Percentiles rank a stretch among this genome's conserved stretches.
phyloP scores from a whole-genome alignment of 345 rosid genomes.

The Abelmoschus esculentus region DNA sequence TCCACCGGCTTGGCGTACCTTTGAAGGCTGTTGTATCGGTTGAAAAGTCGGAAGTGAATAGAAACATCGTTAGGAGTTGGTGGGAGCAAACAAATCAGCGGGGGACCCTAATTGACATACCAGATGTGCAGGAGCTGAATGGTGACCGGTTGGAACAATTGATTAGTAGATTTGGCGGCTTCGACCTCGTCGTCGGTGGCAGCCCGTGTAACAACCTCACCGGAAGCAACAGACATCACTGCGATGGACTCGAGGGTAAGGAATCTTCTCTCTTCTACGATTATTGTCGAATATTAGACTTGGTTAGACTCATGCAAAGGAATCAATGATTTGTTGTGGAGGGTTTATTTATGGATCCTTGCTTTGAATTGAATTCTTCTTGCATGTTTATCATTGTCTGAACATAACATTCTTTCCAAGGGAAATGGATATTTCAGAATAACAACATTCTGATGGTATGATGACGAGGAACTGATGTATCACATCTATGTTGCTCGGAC shows the following conservation, averaged over 20 bases:
- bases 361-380: not conserved
- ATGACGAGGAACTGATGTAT: not conserved
- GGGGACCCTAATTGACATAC: constrained; percentile 47
- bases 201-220: constrained; percentile 91
- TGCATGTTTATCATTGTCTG: not conserved
- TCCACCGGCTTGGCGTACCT: constrained; percentile 59
- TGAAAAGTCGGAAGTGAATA: constrained; percentile 58
- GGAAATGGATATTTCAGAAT: not conserved
- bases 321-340: constrained; percentile 14
- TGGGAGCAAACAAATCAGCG: constrained; percentile 92
- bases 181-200: constrained; percentile 85
- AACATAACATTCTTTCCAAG: constrained; percentile 4
- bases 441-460: not conserved
- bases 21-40: constrained; percentile 71
- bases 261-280: constrained; percentile 78
- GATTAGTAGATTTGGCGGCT: constrained; percentile 54
- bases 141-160: constrained; percentile 38
- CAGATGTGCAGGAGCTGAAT: constrained; percentile 44
- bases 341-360: not conserved
- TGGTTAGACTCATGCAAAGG: constrained; percentile 32
- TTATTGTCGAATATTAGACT: constrained; percentile 55
- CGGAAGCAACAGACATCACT: constrained; percentile 64
- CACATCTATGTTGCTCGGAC: not conserved
- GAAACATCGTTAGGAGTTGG: constrained; percentile 53
- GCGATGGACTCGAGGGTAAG: constrained; percentile 83